These are phyloP conservation scores for Aspergillus latus DNA, from an alignment of 2,329 filamentous ascomycete species.

Conservation along the genomic window DNA sequence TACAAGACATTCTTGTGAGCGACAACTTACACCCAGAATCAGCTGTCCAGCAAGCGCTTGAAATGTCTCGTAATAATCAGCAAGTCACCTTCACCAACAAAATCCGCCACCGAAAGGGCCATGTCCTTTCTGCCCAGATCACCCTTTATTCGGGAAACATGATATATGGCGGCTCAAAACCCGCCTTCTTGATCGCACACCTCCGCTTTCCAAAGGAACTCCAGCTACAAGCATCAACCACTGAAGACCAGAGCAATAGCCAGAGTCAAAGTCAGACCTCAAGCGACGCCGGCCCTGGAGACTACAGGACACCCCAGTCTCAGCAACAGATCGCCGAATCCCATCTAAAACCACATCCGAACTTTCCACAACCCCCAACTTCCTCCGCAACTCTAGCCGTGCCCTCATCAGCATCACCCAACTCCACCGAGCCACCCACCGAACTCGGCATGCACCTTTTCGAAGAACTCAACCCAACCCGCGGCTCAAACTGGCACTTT, in stretches of 20 bases:
- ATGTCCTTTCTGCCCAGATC: constrained; percentile 81
- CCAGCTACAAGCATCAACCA: background rate
- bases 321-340: background rate
- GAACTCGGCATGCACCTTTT: constrained; percentile 80
- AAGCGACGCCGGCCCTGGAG: background rate
- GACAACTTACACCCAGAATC: constrained; percentile 70
- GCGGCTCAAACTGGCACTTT: constrained; percentile 93
- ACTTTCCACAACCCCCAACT: background rate
- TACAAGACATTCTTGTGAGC: constrained; percentile 83
- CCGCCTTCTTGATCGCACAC: constrained; percentile 85
- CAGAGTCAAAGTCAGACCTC: constrained; percentile 8
- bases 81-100: constrained; percentile 81
- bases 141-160: constrained; percentile 85
- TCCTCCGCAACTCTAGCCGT: background rate
- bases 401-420: constrained; percentile 32
- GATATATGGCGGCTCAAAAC: constrained; percentile 67
- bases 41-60: constrained; percentile 72
- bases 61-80: constrained; percentile 74
- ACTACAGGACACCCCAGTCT: background rate
- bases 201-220: constrained; percentile 70
- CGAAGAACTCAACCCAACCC: constrained; percentile 85
- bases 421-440: constrained; percentile 56
- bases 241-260: constrained; percentile 1
- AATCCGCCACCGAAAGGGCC: constrained; percentile 82
- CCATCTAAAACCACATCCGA: constrained; percentile 13